phyloP scores from a whole-genome alignment of 129 eudicot genomes.

The Arctium minus region DNA sequence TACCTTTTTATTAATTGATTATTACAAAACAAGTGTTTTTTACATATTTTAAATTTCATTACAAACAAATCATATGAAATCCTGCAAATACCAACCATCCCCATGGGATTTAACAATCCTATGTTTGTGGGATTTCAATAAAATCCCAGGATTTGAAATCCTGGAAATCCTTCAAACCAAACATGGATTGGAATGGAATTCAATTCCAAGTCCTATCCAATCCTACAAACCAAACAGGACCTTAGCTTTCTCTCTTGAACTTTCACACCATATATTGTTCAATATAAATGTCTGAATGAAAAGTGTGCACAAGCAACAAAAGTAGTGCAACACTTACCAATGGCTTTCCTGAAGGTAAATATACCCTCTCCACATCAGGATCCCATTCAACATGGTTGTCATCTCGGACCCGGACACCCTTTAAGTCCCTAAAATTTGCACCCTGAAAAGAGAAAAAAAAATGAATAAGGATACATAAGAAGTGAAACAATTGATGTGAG shows the following conservation, averaged over 20 bases:
- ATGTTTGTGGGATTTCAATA: too few species aligned
- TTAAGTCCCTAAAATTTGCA: constrained; percentile 74
- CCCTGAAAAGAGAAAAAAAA: constrained; percentile 38
- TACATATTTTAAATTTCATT: too few species aligned
- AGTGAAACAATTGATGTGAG: background rate
- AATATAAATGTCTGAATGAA: background rate
- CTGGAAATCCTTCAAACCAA: too few species aligned
- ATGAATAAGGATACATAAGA: background rate
- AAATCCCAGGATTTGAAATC: too few species aligned
- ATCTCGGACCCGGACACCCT: constrained; percentile 43
- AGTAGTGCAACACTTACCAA: constrained; percentile 38
- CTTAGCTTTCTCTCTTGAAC: background rate
- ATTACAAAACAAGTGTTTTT: too few species aligned
- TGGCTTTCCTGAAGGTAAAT: constrained; percentile 57
- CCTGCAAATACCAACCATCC: too few species aligned
- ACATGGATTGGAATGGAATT: too few species aligned
- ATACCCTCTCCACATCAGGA: constrained; percentile 43
- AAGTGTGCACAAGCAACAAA: background rate
- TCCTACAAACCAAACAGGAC: too few species aligned
- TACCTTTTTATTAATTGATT: too few species aligned
- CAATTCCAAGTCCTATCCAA: too few species aligned
- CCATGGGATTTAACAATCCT: too few species aligned
- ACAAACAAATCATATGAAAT: too few species aligned
- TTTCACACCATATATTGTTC: background rate
- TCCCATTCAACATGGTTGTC: constrained; percentile 67